phyloP scores from a whole-genome alignment of 2,329 filamentous ascomycete species.

The Coniochaeta sp. region DNA sequence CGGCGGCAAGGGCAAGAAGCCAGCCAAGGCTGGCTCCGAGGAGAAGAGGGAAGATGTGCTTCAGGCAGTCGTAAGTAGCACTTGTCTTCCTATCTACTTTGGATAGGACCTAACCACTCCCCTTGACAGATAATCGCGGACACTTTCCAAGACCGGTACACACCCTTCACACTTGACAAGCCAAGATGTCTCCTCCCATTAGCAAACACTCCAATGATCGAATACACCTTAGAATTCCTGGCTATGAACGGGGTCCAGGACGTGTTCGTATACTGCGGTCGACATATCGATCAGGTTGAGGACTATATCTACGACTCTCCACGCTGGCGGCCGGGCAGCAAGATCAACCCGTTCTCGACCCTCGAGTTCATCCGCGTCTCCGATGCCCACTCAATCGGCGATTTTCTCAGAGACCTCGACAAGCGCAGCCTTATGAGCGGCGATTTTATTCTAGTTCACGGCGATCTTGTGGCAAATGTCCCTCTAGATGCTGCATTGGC shows the following conservation, averaged over 20 bases:
- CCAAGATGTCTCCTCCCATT: slow-evolving; percentile 90
- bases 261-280: slow-evolving; percentile 85
- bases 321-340: slow-evolving; percentile 55
- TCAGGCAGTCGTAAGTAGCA: slow-evolving; percentile 44
- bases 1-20: slow-evolving; percentile 41
- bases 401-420: slow-evolving; percentile 91
- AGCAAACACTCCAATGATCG: slow-evolving; percentile 89
- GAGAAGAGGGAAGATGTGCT: slow-evolving; percentile 54
- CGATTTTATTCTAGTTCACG: slow-evolving; percentile 89
- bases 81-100: neutral
- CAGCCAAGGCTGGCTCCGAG: slow-evolving; percentile 38
- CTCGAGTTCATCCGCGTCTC: slow-evolving; percentile 80
- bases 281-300: slow-evolving; percentile 82
- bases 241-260: slow-evolving; percentile 93
- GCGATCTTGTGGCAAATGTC: slow-evolving; percentile 86
- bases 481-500: slow-evolving; percentile 72
- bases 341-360: slow-evolving; percentile 61
- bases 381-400: slow-evolving; percentile 79
- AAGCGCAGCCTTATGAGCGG: slow-evolving; percentile 75
- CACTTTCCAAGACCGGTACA: slow-evolving; percentile 88
- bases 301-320: slow-evolving; percentile 73
- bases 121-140: slow-evolving; percentile 71
- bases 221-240: slow-evolving; percentile 95
- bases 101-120: slow-evolving; percentile 9
- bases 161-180: slow-evolving; percentile 79